Conservation (phyloP, 2,329 filamentous ascomycete species). For the Chaetothyriales sp. region DNA sequence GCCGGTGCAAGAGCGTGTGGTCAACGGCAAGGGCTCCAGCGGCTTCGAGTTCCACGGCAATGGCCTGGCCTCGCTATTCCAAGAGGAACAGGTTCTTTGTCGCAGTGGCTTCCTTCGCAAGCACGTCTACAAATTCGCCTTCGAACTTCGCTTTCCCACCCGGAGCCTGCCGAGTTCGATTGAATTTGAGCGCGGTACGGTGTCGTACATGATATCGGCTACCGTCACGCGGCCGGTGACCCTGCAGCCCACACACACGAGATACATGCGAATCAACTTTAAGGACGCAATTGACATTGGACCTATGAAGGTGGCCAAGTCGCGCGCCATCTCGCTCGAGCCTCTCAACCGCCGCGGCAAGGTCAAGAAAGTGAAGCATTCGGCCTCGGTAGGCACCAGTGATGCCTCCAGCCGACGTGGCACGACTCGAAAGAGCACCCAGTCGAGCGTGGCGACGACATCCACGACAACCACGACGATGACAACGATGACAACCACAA, state of each 20-base stretch:
- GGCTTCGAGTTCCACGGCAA: conserved; percentile 45
- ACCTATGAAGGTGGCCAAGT: conserved; percentile 54
- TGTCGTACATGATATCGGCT: conserved; percentile 79
- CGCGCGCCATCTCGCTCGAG: conserved; percentile 73
- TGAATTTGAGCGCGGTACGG: conserved; percentile 91
- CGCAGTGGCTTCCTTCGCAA: conserved; percentile 48
- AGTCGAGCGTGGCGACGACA: conserved; percentile 5
- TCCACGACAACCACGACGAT: conserved; percentile 10
- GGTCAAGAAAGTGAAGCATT: conserved; percentile 40
- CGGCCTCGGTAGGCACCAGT: conserved; percentile 24
- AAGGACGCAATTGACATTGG: conserved; percentile 77
- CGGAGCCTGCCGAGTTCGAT: conserved; percentile 66
- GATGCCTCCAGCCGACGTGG: conserved; percentile 32
- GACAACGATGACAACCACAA: conserved; percentile 6
- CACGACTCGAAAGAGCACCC: conserved; percentile 24
- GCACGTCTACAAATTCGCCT: conserved; percentile 52
- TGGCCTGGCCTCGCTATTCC: conserved; percentile 48
- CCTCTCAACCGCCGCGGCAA: conserved; percentile 60
- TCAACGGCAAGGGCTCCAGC: conserved; percentile 38
- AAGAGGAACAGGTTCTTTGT: conserved; percentile 49
- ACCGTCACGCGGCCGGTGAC: conserved; percentile 79
- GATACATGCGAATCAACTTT: conserved; percentile 65
- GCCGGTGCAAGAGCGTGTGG: conserved; percentile 35
- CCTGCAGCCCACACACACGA: conserved; percentile 63
- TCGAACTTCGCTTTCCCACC: conserved; percentile 46